Evolutionary conservation across 345 rosid genomes (phyloP).

Genomic region (Salix suchowensis): DNA sequence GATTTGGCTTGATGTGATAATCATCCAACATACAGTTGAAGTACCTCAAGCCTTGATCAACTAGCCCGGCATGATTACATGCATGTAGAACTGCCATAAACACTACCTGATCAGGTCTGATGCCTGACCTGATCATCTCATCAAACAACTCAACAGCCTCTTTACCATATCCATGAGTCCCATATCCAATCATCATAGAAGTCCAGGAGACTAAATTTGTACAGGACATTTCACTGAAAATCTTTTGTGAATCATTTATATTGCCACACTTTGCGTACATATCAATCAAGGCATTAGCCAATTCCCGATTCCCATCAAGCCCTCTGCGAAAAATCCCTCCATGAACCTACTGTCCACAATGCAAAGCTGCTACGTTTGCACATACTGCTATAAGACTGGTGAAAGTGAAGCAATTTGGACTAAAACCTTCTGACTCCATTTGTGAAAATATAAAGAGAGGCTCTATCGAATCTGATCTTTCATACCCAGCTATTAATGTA

Average conservation of each 20-base stretch:
- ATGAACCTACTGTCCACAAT: constrained; percentile 81
- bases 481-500: constrained; percentile 71
- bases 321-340: constrained; percentile 60
- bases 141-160: constrained; percentile 71
- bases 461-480: constrained; percentile 47
- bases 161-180: constrained; percentile 70
- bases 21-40: constrained; percentile 48
- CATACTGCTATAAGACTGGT: constrained; percentile 72
- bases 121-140: constrained; percentile 65
- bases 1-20: constrained; percentile 46
- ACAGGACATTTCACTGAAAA: constrained; percentile 45
- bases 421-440: constrained; percentile 60
- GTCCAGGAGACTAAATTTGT: constrained; percentile 83
- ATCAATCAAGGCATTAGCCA: constrained; percentile 73
- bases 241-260: constrained; percentile 46
- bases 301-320: constrained; percentile 42
- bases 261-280: constrained; percentile 93
- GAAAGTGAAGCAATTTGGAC: constrained; percentile 73
- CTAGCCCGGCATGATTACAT: constrained; percentile 83
- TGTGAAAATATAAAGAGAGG: constrained; percentile 53
- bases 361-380: constrained; percentile 58
- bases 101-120: constrained; percentile 69
- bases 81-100: constrained; percentile 86
- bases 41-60: constrained; percentile 73
- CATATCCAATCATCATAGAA: constrained; percentile 91